These are phyloP conservation scores for Lindgomyces ingoldianus DNA, from an alignment of 495 filamentous ascomycete genomes.

Conservation along the genomic window DNA sequence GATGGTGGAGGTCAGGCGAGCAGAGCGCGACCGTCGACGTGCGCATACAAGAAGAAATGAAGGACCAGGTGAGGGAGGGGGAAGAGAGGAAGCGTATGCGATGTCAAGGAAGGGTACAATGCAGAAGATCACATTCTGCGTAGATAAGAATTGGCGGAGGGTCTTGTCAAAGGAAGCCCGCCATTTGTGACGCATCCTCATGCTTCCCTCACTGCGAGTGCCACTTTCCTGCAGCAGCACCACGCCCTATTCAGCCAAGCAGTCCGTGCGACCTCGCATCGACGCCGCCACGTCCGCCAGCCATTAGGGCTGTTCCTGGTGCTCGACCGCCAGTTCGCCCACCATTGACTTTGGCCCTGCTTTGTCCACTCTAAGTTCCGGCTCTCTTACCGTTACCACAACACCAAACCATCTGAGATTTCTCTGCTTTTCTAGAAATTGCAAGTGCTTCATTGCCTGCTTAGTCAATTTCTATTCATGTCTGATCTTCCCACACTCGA, in stretches of 20 bases:
- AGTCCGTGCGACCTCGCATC: background rate
- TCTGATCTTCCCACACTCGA: background rate
- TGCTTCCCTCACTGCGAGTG: background rate
- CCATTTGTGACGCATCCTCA: background rate
- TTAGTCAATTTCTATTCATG: background rate
- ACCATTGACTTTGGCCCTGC: background rate
- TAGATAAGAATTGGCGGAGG: background rate
- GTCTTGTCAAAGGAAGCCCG: background rate
- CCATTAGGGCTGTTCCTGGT: conserved; percentile 7
- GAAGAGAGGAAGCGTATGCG: background rate
- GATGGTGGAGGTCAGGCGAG: conserved; percentile 18
- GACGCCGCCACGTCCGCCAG: background rate
- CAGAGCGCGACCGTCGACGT: background rate
- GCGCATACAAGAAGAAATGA: background rate
- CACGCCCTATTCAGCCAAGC: background rate
- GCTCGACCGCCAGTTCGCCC: conserved; percentile 21
- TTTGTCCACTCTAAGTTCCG: background rate
- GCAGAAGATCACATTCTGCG: conserved; percentile 4
- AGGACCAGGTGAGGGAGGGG: background rate
- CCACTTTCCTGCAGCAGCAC: background rate
- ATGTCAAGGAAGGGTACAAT: background rate
- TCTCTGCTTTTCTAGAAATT: background rate
- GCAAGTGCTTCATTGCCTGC: background rate
- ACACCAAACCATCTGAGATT: background rate
- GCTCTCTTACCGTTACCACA: background rate